Evolutionary conservation across 805 yeast genomes (phyloP), one percentile per base, ranked within the genome.

Genomic region (Wickerhamomyces pijperi): DNA sequence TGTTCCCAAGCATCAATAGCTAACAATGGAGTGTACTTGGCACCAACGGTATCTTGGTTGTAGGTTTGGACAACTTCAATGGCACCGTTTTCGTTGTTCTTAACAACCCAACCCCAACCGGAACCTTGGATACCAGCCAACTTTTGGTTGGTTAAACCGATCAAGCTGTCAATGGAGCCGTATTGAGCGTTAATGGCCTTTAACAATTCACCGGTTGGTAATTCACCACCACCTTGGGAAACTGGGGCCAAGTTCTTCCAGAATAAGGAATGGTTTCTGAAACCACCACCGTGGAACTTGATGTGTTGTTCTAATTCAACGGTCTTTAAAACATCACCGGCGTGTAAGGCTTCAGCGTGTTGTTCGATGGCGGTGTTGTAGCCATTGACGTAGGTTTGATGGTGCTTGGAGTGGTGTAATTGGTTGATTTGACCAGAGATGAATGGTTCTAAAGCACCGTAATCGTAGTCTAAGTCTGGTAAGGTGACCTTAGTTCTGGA

Each of bases 1-100:
- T 86, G 96, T 65, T 86, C 96, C 96, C 96, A 86, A 44, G 95
- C 94, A 54, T 86, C 96, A 57, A 86, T 82, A 39, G 95, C 95
- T 41, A 87, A 72, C 53, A 87, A 64, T 35, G 95, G 94, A 36
- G 73, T 66, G 59, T 75, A 70, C 28, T 49, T 51, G 9, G 74
- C 59, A 36, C 84, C 83, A 36, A 82, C 86, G 15, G 92, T 82
- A 63, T 86, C 95, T 65, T 86, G 96, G 70, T 86, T 86, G 50
- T 76, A 68, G 49, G 84, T 82, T 60, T 83, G 82, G 40, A 84
- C 80, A 40, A 86, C 81, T 47, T 83, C 94, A 50, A 86, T 59
- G 36, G 79, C 74, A 50, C 82, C 84, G 50, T 78, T 78, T 45
- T 72, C 78, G 56, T 74, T 69, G 70, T 85, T 82, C 73, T 82